Base-by-base conservation (phyloP, 148 eudicot species). In the Drosera capensis region DNA sequence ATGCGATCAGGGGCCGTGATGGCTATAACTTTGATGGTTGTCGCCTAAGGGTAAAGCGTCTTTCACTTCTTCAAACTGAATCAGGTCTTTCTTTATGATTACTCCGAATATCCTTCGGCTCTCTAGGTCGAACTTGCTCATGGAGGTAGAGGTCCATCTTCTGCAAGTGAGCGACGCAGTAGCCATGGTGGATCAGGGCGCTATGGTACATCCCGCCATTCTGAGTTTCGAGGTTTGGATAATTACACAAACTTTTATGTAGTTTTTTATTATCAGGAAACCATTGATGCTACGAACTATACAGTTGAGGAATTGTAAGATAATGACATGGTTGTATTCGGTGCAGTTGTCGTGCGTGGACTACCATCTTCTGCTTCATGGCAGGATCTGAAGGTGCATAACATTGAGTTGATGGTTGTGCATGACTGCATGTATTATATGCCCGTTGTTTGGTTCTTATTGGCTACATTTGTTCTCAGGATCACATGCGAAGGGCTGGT, bases 401-500 rank as follows among this genome's bases (percentile, higher is more conserved):
- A 6, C 17, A 13, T 4, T 14, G 3, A 41, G 17, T n/a, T 1
- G 8, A 24, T 26, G 38, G 20, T 41, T 20, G 14, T 24, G 19
- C n/a, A 2, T 3, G 8, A n/a, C n/a, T n/a, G n/a, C n/a, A n/a
- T n/a, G n/a, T n/a, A n/a, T n/a, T 23, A 2, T 12, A 8, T 41
- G 23, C n/a, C 19, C 34, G 14, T 2, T 1, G 23, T 42, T 16
- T 39, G 55, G n/a, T 3, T 16, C 15, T 3, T 23, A 3, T 11
- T 7, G 14, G 4, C 18, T 40, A 51, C 11, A 28, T 9, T 37
- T 37, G 8, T 11, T 23, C 19, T 23, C 78, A 90, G 99, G 99
- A 90, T 74, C 99, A 90, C 55, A 90, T 90, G 99, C 82, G 95
- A 30, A 90, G 85, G 64, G 99, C 99, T 73, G 99, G 95, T 37